Evolutionary conservation across 75 land plant genomes (phyloP).

Genomic region (Cupressus sempervirens): DNA sequence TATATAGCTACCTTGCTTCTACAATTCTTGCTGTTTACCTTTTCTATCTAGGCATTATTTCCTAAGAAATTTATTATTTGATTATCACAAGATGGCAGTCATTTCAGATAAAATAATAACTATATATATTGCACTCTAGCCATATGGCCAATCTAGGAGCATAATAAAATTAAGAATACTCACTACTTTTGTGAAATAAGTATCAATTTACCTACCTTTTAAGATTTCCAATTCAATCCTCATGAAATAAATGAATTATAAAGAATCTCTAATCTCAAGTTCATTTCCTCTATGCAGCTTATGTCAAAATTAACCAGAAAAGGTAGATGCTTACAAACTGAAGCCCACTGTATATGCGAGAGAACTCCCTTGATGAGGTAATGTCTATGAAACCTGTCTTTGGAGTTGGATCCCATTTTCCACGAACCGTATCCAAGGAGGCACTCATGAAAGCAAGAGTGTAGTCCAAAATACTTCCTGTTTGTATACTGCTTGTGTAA

Average conservation of each 20-base stretch:
- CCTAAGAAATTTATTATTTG: neutral
- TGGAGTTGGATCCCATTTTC: conserved; percentile 82
- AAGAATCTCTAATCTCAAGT: neutral
- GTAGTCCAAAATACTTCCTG: conserved; percentile 95
- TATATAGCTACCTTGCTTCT: neutral
- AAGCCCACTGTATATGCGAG: conserved; percentile 90
- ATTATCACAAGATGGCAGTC: neutral
- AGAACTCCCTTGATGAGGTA: conserved; percentile 93
- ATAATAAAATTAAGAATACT: neutral
- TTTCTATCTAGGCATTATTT: neutral
- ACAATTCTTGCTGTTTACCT: neutral
- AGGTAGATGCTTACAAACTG: conserved; percentile 75
- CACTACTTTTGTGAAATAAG: neutral
- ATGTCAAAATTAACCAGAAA: neutral
- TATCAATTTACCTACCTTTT: neutral
- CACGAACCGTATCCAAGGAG: conserved; percentile 64
- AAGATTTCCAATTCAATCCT: neutral
- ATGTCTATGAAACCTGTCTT: conserved; percentile 97
- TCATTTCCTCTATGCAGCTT: neutral
- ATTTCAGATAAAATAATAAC: neutral
- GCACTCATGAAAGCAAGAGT: conserved; percentile 91
- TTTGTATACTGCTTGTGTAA: conserved; percentile 69
- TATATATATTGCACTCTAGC: neutral
- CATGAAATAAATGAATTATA: neutral
- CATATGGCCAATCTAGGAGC: neutral